These are phyloP conservation scores for Ensete ventricosum DNA, from an alignment of 176 grass and related monocot genomes.

Conservation along the genomic window DNA sequence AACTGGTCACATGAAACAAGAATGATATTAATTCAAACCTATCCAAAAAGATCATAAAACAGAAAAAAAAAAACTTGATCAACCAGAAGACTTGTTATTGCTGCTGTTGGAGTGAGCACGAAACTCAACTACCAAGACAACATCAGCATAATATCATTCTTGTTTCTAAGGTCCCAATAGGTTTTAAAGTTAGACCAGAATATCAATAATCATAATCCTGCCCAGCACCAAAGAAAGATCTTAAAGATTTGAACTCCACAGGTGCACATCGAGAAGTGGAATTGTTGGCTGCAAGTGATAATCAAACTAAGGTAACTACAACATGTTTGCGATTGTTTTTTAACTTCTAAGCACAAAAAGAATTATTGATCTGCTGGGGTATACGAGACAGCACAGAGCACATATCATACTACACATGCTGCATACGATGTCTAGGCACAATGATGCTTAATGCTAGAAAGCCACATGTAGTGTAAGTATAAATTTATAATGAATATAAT, in stretches of 20 bases:
- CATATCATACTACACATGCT: neutral
- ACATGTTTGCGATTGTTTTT: neutral
- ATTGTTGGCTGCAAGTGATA: neutral
- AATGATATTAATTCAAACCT: constrained; percentile 19
- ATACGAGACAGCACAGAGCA: neutral
- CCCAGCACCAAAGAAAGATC: too few relatives aligned
- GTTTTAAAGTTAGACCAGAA: too few relatives aligned
- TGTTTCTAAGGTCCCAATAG: too few relatives aligned
- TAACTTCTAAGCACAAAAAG: too few relatives aligned
- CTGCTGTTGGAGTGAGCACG: neutral
- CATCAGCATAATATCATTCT: too few relatives aligned
- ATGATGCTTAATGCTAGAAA: neutral
- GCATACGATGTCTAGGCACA: neutral
- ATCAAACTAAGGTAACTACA: neutral
- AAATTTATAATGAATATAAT: too few relatives aligned
- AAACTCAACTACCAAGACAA: too few relatives aligned
- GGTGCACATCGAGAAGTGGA: neutral
- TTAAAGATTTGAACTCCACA: neutral
- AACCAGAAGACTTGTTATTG: neutral
- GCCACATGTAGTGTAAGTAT: too few relatives aligned
- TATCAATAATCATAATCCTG: too few relatives aligned
- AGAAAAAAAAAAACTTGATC: constrained; percentile 9
- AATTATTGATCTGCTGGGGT: neutral
- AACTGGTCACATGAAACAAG: constrained; percentile 49
- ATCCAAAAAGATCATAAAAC: constrained; percentile 11